Percentiles rank a stretch among this genome's conserved stretches.
Conservation (phyloP, 192 early-diverging fungal genomes). For the Gryganskiella cystojenkinii region DNA sequence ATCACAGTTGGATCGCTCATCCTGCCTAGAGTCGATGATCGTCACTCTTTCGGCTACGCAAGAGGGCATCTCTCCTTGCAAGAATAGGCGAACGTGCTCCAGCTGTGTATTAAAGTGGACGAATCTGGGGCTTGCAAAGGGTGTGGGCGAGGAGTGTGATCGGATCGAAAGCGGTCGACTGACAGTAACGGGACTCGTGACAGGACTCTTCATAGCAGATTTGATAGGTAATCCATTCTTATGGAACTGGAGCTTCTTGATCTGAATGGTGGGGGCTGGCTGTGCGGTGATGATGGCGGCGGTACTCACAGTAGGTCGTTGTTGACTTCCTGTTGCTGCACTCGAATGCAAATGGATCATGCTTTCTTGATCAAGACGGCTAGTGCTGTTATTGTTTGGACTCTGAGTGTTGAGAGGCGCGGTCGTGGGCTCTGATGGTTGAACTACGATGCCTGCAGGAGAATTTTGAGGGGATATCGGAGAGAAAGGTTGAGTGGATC, state of each 20-base stretch:
- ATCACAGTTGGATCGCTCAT: conserved; percentile 23
- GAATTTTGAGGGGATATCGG: not conserved
- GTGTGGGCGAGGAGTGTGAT: conserved; percentile 40
- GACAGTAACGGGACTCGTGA: not conserved
- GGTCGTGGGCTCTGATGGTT: conserved; percentile 17
- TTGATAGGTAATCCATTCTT: conserved; percentile 47
- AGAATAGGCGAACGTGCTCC: conserved; percentile 76
- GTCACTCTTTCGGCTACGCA: conserved; percentile 53
- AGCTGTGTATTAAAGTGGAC: conserved; percentile 77
- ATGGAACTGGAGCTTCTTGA: conserved; percentile 28
- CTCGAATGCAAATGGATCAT: not conserved
- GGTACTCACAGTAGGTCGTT: conserved; percentile 1
- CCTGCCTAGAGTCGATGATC: conserved; percentile 25
- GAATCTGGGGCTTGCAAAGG: conserved; percentile 64
- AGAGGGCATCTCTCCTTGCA: conserved; percentile 72
- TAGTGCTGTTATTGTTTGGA: conserved; percentile 25
- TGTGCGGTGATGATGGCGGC: not conserved
- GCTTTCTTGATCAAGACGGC: conserved; percentile 7
- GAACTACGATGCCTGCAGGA: not conserved
- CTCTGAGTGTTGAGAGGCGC: conserved; percentile 25
- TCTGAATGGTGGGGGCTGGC: conserved; percentile 2
- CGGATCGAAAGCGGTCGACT: conserved; percentile 26
- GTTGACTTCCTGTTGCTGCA: not conserved
- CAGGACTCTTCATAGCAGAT: conserved; percentile 43
- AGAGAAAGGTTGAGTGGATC: conserved; percentile 4